These are phyloP conservation scores for Colletotrichum lindemuthianum DNA, from an alignment of 2,329 filamentous ascomycete genomes.

Conservation along the genomic window DNA sequence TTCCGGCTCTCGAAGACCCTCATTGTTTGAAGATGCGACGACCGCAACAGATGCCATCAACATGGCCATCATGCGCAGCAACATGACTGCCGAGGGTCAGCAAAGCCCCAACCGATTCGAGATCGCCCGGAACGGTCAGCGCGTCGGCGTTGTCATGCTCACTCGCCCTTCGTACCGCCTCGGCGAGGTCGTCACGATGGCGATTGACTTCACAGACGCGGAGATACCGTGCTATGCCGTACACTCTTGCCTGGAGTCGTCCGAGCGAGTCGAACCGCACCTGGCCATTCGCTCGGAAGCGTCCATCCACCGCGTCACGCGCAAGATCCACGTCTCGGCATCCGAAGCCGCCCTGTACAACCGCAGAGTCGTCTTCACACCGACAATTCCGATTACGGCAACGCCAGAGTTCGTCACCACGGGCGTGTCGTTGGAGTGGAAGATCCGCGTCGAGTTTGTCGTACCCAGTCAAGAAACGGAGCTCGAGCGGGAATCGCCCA, in stretches of 20 bases:
- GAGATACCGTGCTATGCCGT: slow-evolving; percentile 88
- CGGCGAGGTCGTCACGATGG: slow-evolving; percentile 86
- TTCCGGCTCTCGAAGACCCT: slow-evolving; percentile 65
- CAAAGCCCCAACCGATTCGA: slow-evolving; percentile 94
- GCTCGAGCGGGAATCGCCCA: slow-evolving; percentile 29
- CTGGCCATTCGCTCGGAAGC: slow-evolving; percentile 86
- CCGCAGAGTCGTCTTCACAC: slow-evolving; percentile 80
- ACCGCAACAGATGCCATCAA: slow-evolving; percentile 89
- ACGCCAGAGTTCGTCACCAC: slow-evolving; percentile 94
- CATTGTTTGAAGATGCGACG: slow-evolving; percentile 63
- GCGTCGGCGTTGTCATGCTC: slow-evolving; percentile 90
- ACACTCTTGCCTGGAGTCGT: slow-evolving; percentile 84
- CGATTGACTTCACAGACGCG: slow-evolving; percentile 82
- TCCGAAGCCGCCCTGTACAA: slow-evolving; percentile 88
- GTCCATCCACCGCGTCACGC: slow-evolving; percentile 87
- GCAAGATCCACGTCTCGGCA: slow-evolving; percentile 79
- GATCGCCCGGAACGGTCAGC: slow-evolving; percentile 89
- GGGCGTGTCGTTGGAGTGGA: slow-evolving; percentile 89
- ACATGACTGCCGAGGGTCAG: slow-evolving; percentile 71
- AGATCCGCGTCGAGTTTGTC: slow-evolving; percentile 90
- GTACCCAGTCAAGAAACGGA: slow-evolving; percentile 61
- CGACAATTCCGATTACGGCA: slow-evolving; percentile 82
- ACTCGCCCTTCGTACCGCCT: slow-evolving; percentile 89
- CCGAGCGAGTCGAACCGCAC: slow-evolving; percentile 81
- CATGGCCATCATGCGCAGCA: slow-evolving; percentile 87